phyloP scores from a whole-genome alignment of 2,329 filamentous ascomycete species.

The Cadophora sp. region DNA sequence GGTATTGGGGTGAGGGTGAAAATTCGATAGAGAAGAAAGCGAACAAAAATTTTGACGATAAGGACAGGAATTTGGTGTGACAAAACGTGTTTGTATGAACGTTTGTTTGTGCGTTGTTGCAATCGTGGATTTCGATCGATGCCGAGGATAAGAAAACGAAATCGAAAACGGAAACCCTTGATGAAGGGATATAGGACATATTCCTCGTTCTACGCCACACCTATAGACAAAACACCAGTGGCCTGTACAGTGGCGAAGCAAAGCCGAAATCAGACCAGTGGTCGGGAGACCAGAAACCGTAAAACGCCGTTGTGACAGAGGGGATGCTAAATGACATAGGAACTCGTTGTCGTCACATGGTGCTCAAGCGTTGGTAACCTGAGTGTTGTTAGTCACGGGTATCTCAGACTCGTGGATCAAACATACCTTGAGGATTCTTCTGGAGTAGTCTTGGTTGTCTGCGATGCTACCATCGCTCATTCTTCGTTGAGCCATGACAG shows the following conservation, averaged over 20 bases:
- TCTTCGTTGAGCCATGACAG: constrained; percentile 79
- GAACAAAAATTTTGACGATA: constrained; percentile 38
- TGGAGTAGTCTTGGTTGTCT: constrained; percentile 95
- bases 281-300: constrained; percentile 37
- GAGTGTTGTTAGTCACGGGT: constrained; percentile 11
- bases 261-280: constrained; percentile 39
- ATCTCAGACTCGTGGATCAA: constrained; percentile 29
- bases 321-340: constrained; percentile 42
- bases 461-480: constrained; percentile 96
- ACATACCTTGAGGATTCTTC: constrained; percentile 90
- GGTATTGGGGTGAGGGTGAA: neutral
- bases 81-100: constrained; percentile 26
- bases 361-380: constrained; percentile 67
- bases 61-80: constrained; percentile 44
- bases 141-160: constrained; percentile 32
- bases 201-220: constrained; percentile 43
- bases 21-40: constrained; percentile 15
- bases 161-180: constrained; percentile 23
- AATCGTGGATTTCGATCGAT: constrained; percentile 26
- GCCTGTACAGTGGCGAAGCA: constrained; percentile 33
- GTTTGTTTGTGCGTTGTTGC: constrained; percentile 14
- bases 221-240: constrained; percentile 45
- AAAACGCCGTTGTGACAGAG: constrained; percentile 43
- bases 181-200: constrained; percentile 38
- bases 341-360: constrained; percentile 50